Evolutionary conservation across 306 rosid species (phyloP).

Genomic region (Quercus cerris): DNA sequence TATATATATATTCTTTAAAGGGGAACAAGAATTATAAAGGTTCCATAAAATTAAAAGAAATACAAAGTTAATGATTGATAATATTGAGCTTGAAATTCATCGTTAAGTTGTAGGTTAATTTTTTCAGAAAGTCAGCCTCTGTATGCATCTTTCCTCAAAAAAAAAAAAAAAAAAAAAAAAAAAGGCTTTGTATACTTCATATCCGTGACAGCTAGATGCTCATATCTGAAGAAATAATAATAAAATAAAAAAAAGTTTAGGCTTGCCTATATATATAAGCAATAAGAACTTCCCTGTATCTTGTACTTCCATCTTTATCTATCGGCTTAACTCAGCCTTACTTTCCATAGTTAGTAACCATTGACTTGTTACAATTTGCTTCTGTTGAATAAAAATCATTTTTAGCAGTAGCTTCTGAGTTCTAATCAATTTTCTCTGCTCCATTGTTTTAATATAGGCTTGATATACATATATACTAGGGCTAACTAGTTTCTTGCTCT

Average conservation of each 20-base stretch:
- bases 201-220: not conserved
- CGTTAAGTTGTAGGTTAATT: not conserved
- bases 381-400: not conserved
- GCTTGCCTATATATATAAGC: not conserved
- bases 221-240: not conserved
- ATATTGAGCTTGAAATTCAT: no score
- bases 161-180: no score
- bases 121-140: not conserved
- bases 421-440: no score
- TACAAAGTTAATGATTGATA: no score
- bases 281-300: not conserved
- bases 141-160: no score
- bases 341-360: not conserved
- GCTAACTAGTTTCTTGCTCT: not conserved
- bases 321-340: not conserved
- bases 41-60: no score
- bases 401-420: no score
- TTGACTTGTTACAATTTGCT: not conserved
- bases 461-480: no score
- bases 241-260: not conserved
- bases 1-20: no score
- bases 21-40: not conserved
- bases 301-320: not conserved
- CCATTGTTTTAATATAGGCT: no score
- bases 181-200: not conserved